These are phyloP conservation scores for Syzygium aqueum DNA, from an alignment of 345 rosid species.

Conservation along the genomic window DNA sequence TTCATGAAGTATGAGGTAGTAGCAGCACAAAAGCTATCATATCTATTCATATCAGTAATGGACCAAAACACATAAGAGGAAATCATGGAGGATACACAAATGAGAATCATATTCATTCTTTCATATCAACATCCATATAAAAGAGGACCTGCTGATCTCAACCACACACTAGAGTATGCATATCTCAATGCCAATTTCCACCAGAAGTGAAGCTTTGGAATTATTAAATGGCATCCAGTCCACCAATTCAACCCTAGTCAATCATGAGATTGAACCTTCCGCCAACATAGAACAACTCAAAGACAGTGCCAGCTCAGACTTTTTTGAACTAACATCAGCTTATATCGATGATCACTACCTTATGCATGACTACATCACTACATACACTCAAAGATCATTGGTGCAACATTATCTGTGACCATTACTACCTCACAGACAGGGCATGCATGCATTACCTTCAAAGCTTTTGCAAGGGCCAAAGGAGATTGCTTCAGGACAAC, in stretches of 20 bases:
- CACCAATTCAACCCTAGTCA: not conserved
- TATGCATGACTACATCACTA: not conserved
- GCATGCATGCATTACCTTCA: constrained; percentile 47
- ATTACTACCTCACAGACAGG: not conserved
- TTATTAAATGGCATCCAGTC: not conserved
- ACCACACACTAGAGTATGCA: not conserved
- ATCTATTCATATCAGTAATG: not conserved
- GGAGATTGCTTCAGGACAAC: constrained; percentile 82
- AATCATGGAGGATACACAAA: not conserved
- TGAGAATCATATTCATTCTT: not conserved
- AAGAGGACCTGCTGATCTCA: not conserved
- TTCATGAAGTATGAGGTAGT: not conserved
- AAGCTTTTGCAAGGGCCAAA: constrained; percentile 81
- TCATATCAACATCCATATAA: not conserved
- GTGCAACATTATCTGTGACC: not conserved
- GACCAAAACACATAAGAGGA: not conserved
- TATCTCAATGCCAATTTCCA: not conserved
- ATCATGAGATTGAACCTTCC: not conserved
- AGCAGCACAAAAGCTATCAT: not conserved
- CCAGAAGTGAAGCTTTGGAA: not conserved
- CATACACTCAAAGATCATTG: not conserved
- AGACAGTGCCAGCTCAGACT: not conserved
- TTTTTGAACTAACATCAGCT: not conserved
- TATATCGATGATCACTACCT: not conserved
- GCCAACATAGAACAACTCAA: not conserved